A percentile compares a stretch with the other conserved stretches of the same genome.
Evolutionary conservation across 495 filamentous ascomycete species (phyloP).

Genomic region (Darksidea phi): DNA sequence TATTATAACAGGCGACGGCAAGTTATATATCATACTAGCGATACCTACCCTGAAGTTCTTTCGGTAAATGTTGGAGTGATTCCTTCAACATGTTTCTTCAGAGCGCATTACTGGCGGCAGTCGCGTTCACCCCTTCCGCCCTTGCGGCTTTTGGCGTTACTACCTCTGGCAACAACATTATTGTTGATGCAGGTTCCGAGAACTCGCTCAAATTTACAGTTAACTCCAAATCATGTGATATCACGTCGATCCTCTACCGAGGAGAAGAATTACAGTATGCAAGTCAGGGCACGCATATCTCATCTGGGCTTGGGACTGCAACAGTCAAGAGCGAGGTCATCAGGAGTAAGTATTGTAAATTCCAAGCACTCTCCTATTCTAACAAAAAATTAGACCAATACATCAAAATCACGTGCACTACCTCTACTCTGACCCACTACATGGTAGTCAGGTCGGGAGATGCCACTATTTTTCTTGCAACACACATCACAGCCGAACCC

Average conservation of each 20-base stretch:
- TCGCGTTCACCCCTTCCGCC: conserved; percentile 22
- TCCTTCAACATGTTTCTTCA: conserved; percentile 20
- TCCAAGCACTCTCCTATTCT: too few species aligned
- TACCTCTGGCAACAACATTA: conserved; percentile 38
- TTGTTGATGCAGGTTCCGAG: conserved; percentile 55
- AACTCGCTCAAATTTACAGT: conserved; percentile 60
- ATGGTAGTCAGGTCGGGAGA: conserved; percentile 60
- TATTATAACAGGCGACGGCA: too few species aligned
- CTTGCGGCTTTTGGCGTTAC: conserved; percentile 31
- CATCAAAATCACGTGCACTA: conserved; percentile 62
- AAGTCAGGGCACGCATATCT: conserved; percentile 53
- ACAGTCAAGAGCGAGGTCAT: conserved; percentile 55
- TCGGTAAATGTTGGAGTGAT: background rate
- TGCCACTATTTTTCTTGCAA: conserved; percentile 61
- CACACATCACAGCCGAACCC: conserved; percentile 61
- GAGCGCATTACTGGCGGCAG: conserved; percentile 10
- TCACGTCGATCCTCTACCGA: conserved; percentile 61
- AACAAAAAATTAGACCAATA: conserved; percentile 44
- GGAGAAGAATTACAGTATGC: conserved; percentile 38
- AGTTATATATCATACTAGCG: too few species aligned
- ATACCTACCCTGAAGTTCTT: background rate
- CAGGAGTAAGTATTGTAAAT: conserved; percentile 28
- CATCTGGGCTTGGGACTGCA: conserved; percentile 60
- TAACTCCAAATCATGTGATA: conserved; percentile 58
- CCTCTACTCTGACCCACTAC: conserved; percentile 62